Evolutionary conservation across 345 rosid species (phyloP).

Genomic region (Linum lewisii): DNA sequence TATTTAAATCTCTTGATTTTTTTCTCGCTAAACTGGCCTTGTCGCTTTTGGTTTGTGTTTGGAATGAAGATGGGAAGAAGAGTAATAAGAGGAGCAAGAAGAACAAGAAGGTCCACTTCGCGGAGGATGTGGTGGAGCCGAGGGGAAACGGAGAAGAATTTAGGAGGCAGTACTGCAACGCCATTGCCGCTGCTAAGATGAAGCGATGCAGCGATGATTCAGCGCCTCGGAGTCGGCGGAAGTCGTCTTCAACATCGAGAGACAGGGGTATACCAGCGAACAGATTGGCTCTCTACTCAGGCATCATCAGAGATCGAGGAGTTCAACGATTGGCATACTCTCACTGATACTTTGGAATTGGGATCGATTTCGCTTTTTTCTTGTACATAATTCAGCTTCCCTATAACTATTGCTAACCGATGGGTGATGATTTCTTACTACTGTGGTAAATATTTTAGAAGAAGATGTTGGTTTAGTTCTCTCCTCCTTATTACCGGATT

Average conservation of each 20-base stretch:
- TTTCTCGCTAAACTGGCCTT: neutral
- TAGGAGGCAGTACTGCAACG: constrained; percentile 23
- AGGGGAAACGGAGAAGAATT: constrained; percentile 36
- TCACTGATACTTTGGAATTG: constrained; percentile 11
- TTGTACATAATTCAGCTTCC: neutral
- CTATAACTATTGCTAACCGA: neutral
- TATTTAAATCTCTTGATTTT: neutral
- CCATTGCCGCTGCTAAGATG: neutral
- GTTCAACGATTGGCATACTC: constrained; percentile 40
- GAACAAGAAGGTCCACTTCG: constrained; percentile 43
- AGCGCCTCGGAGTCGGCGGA: too few relatives aligned
- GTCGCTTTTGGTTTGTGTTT: neutral
- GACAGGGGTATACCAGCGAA: constrained; percentile 48
- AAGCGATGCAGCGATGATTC: too few relatives aligned
- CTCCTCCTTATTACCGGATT: too few relatives aligned
- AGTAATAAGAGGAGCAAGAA: constrained; percentile 23
- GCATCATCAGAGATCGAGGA: constrained; percentile 52
- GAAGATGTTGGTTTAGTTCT: too few relatives aligned
- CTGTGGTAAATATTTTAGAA: too few relatives aligned
- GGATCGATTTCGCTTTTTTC: neutral
- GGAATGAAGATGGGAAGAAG: constrained; percentile 23
- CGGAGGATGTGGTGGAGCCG: constrained; percentile 54
- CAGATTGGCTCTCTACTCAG: constrained; percentile 57
- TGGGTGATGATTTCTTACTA: too few relatives aligned
- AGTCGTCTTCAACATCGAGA: too few relatives aligned